A percentile compares a stretch with the other conserved stretches of the same genome.
These are phyloP conservation scores for Blastocystis sp. DNA, from an alignment of 352 stramenopile species.

Conservation along the genomic window DNA sequence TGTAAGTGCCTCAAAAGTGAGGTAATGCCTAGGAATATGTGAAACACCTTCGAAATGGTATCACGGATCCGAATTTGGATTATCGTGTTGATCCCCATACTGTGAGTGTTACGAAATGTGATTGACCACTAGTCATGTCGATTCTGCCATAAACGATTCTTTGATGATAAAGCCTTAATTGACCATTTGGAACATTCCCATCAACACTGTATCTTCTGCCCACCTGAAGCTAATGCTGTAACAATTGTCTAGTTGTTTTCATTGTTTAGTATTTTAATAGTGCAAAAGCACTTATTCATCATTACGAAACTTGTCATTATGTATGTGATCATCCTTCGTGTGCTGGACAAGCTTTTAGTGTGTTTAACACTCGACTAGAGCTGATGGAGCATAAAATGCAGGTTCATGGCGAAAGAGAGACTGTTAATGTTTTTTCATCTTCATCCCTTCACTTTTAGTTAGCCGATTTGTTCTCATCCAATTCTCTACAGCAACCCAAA, in stretches of 20 bases:
- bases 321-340: constrained; percentile 49
- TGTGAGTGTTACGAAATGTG: background rate
- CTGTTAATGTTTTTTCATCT: background rate
- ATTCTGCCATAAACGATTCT: constrained; percentile 45
- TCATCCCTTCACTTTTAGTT: background rate
- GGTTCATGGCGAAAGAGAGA: background rate
- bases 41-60: background rate
- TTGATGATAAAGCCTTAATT: constrained; percentile 34
- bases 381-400: constrained; percentile 41
- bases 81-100: constrained; percentile 33
- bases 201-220: constrained; percentile 59
- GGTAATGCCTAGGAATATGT: constrained; percentile 4
- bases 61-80: constrained; percentile 9
- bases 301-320: constrained; percentile 19
- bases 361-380: constrained; percentile 16
- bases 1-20: background rate
- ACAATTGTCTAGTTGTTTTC: background rate
- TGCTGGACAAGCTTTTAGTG: constrained; percentile 7
- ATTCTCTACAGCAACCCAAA: background rate
- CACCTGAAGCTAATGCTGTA: constrained; percentile 14
- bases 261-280: constrained; percentile 35
- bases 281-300: background rate
- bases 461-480: background rate
- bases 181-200: background rate
- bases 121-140: background rate